Conservation (phyloP, 73 alveolate species). For the Paramecium octaurelia region DNA sequence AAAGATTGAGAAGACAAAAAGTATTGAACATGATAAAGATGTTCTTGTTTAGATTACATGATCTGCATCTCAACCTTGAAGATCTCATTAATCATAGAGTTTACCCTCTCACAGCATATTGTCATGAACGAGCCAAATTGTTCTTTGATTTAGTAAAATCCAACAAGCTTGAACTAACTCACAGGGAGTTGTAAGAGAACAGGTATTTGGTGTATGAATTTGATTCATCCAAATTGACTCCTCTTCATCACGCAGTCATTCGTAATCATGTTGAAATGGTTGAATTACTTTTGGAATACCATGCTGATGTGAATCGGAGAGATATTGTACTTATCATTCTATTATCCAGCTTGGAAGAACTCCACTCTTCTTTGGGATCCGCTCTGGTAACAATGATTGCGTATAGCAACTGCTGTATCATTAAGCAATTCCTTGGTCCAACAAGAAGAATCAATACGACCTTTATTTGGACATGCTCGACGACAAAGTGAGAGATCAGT, state of each 20-base stretch:
- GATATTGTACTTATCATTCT: neutral
- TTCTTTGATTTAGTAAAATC: neutral
- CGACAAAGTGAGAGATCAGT: neutral
- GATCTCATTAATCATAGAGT: neutral
- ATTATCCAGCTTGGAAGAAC: neutral
- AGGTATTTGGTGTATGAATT: neutral
- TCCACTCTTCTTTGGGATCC: neutral
- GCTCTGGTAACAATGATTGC: neutral
- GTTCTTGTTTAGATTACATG: neutral
- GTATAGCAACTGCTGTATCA: neutral
- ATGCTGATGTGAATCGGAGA: neutral
- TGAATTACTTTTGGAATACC: neutral
- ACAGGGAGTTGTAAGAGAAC: neutral
- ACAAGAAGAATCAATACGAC: neutral
- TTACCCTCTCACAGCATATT: neutral
- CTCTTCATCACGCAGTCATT: neutral
- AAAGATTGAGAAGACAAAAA: neutral
- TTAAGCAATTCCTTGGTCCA: neutral
- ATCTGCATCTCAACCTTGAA: neutral
- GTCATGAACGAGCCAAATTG: neutral
- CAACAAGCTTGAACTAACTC: neutral
- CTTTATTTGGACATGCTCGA: neutral
- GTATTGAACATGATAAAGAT: neutral
- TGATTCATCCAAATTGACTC: conserved; percentile 1
- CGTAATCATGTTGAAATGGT: conserved; percentile 19